Base-by-base conservation (phyloP, 2,329 filamentous ascomycete genomes). In the Chalara sp. region DNA sequence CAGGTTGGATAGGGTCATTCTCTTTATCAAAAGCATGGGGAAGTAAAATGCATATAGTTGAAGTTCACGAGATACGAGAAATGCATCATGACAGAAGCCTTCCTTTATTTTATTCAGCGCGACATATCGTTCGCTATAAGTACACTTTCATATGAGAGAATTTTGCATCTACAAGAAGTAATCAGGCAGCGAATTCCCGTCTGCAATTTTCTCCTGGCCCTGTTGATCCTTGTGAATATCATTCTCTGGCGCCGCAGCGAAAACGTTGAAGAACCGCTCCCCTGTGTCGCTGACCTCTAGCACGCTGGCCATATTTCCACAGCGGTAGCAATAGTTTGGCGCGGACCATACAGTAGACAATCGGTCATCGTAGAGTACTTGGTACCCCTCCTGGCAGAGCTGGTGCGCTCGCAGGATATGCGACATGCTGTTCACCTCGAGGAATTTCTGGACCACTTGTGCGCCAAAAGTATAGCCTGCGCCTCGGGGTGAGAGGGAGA, bases 391-490 rank as follows among this genome's bases (percentile, higher is more conserved):
- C 69, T 99, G 93, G 68, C 93, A 99, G 5, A 99, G 80, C 72
- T 99, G 93, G 70, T 99, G 93, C n/a, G 93, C 93, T 29, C 93
- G 87, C 51, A 99, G 76, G 57, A 99, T 99, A 69, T 99, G 93
- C 32, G 86, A 92, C 91, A 99, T 97, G 68, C 83, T 86, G 71
- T 99, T 99, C 61, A 99, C 91, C 61, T 93, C 89, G 32, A 99
- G 76, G 69, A 99, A 99, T 71, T 99, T 99, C 71, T 92, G 95
- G 47, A 99, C 93, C 12, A 99, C 93, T 68, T 97, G 93, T 6
- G 91, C 90, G 50, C 93, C 93, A 67, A 99, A 99, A 0, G 92
- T 97, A 68, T 99, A 99, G 29, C 93, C 93, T 21, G 93, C 93
- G 42, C 93, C 93, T 55, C 93, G 81, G 2, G 93, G 93, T 6